Conservation (phyloP, 768 basidiomycete species). For the Hypholoma fasciculare region DNA sequence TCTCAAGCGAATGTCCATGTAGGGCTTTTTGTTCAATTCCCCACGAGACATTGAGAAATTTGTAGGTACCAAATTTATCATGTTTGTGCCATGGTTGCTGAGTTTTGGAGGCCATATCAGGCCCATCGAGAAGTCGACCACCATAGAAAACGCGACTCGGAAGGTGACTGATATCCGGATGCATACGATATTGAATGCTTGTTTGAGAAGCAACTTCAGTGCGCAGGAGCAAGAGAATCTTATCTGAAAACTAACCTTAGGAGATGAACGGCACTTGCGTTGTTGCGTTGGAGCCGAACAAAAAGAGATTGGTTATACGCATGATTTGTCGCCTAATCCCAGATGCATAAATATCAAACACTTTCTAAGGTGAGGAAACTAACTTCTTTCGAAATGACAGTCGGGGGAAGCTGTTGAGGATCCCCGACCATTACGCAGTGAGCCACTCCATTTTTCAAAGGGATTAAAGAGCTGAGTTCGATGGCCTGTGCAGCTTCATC, state of each 20-base stretch:
- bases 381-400: constrained; percentile 54
- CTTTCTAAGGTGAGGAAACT: constrained; percentile 4
- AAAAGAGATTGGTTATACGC: constrained; percentile 92
- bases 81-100: constrained; percentile 83
- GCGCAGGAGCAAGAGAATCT: background rate
- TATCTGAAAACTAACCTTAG: constrained; percentile 51
- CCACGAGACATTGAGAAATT: constrained; percentile 79
- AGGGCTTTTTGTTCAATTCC: constrained; percentile 62
- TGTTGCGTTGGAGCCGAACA: constrained; percentile 81
- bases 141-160: constrained; percentile 91
- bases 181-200: constrained; percentile 99
- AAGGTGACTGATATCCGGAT: constrained; percentile 89
- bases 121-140: constrained; percentile 79
- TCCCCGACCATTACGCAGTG: constrained; percentile 96
- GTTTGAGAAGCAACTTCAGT: constrained; percentile 38
- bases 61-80: constrained; percentile 79
- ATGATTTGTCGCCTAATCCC: constrained; percentile 57
- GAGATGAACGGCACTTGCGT: constrained; percentile 84
- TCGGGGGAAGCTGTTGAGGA: constrained; percentile 95
- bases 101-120: constrained; percentile 84
- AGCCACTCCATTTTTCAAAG: constrained; percentile 82
- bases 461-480: constrained; percentile 93
- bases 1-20: constrained; percentile 70
- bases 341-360: constrained; percentile 4
- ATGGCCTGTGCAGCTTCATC: constrained; percentile 98